Evolutionary conservation across 2,329 filamentous ascomycete species (phyloP).

Genomic region (Chaetomiaceae sp.): DNA sequence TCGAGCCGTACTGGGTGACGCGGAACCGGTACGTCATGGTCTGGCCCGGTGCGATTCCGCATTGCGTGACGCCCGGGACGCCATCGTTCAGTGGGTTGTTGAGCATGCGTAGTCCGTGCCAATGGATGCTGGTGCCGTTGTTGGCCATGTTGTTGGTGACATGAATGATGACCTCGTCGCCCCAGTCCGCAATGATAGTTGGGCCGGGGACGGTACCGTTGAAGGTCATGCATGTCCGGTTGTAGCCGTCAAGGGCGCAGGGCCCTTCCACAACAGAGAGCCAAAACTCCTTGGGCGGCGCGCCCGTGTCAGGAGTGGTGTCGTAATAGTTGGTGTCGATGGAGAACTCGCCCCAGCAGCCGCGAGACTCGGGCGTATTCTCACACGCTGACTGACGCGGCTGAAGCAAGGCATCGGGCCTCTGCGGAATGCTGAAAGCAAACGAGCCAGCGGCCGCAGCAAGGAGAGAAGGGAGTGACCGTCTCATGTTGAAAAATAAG

Average conservation of each 20-base stretch:
- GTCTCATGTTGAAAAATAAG: slow-evolving; percentile 18
- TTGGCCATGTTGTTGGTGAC: slow-evolving; percentile 31
- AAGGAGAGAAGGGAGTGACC: slow-evolving; percentile 7
- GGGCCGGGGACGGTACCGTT: slow-evolving; percentile 34
- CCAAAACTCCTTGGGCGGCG: slow-evolving; percentile 26
- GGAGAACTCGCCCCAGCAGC: slow-evolving; percentile 31
- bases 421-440: slow-evolving; percentile 16
- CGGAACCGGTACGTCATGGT: slow-evolving; percentile 33
- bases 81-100: slow-evolving; percentile 35
- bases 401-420: slow-evolving; percentile 6
- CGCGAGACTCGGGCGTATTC: slow-evolving; percentile 29
- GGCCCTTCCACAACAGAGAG: slow-evolving; percentile 22
- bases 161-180: slow-evolving; percentile 29
- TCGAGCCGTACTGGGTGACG: slow-evolving; percentile 35
- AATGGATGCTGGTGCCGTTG: slow-evolving; percentile 39
- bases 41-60: slow-evolving; percentile 37
- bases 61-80: slow-evolving; percentile 38
- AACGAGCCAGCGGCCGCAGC: slow-evolving; percentile 4
- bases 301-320: slow-evolving; percentile 22
- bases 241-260: slow-evolving; percentile 27
- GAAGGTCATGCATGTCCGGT: slow-evolving; percentile 28
- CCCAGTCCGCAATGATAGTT: slow-evolving; percentile 34
- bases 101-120: slow-evolving; percentile 35
- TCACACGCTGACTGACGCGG: slow-evolving; percentile 17
- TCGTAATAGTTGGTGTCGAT: slow-evolving; percentile 35